Base-by-base conservation (phyloP, 2,329 filamentous ascomycete species). In the Verticillium tricorpus region DNA sequence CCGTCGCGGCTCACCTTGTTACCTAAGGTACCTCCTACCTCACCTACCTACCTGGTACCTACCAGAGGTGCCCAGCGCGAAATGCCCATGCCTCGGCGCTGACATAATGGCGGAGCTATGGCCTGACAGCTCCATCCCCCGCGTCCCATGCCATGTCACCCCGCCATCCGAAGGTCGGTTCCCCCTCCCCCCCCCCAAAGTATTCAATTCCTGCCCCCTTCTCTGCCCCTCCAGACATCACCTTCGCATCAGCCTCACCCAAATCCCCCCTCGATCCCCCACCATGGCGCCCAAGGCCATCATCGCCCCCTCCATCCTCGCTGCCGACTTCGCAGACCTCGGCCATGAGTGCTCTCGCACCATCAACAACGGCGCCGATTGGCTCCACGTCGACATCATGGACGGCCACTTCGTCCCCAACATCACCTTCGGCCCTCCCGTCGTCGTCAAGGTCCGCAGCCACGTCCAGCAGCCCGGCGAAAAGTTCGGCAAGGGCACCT, bases 341-440 rank as follows among this genome's bases (percentile, higher is more conserved):
- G 93, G 94, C 69, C 85, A 87, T 71, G 94, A 92, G 76, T 99
- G 95, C 80, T 86, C 87, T 59, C 85, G 86, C 70, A 97, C 93
- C 63, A 97, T 99, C 71, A 83, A 85, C 59, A 86, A 93, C 67
- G 92, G 93, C 62, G 92, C 93, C 67, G 92, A 97, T 81, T 96
- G 92, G 91, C 85, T 96, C 69, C 92, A 97, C 78, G 90, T 97
- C 70, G 94, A 98, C 76, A 97, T 97, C 74, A 93, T 89, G 86
- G 95, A 99, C 76, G 95, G 95, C 62, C 95, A 99, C 76, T 99
- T 99, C 73, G 95, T 99, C 52, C 95, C 95, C 59, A 99, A 99
- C 80, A 93, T 99, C 77, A 98, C 95, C 57, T 97, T 98, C 72
- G 95, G 95, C 63, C 89, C 94, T 22, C 93, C 94, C 5, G 93